Percentiles rank a stretch among this genome's conserved stretches.
Evolutionary conservation across 495 filamentous ascomycete species (phyloP).

Genomic region (Aspergillus panamensis): DNA sequence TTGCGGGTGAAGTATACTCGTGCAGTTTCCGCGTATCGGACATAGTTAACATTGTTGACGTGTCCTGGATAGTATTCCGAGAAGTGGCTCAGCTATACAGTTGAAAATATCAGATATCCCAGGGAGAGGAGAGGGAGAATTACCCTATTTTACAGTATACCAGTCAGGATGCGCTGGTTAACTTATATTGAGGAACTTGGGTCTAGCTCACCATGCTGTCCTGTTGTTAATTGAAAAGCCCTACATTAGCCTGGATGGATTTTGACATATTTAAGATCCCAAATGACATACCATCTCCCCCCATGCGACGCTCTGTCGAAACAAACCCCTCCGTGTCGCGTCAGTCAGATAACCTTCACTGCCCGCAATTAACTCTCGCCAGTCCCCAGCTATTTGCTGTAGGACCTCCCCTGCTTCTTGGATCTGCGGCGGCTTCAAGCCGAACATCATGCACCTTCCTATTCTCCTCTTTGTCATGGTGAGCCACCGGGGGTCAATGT

Average conservation of each 20-base stretch:
- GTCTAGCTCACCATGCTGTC: conserved; percentile 51
- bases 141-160: conserved; percentile 25
- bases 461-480: conserved; percentile 67
- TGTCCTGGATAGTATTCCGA: conserved; percentile 51
- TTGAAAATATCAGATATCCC: background rate
- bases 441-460: conserved; percentile 83
- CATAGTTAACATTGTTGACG: conserved; percentile 85
- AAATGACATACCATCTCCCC: conserved; percentile 72
- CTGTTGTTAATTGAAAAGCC: conserved; percentile 30
- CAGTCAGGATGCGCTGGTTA: background rate
- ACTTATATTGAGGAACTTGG: background rate
- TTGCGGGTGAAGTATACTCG: conserved; percentile 80
- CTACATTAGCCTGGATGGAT: conserved; percentile 15
- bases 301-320: conserved; percentile 75
- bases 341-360: conserved; percentile 78
- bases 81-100: background rate
- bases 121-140: background rate
- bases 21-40: conserved; percentile 79
- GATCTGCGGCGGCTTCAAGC: conserved; percentile 58
- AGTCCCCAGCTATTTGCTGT: conserved; percentile 61
- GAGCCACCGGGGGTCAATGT: conserved; percentile 65
- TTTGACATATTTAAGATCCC: background rate
- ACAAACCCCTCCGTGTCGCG: conserved; percentile 60
- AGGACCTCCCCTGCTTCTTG: conserved; percentile 59
- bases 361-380: conserved; percentile 73